A percentile compares a stretch with the other conserved stretches of the same genome.
Conservation (phyloP, 2,329 filamentous ascomycete genomes). For the Fusarium dlaminii region DNA sequence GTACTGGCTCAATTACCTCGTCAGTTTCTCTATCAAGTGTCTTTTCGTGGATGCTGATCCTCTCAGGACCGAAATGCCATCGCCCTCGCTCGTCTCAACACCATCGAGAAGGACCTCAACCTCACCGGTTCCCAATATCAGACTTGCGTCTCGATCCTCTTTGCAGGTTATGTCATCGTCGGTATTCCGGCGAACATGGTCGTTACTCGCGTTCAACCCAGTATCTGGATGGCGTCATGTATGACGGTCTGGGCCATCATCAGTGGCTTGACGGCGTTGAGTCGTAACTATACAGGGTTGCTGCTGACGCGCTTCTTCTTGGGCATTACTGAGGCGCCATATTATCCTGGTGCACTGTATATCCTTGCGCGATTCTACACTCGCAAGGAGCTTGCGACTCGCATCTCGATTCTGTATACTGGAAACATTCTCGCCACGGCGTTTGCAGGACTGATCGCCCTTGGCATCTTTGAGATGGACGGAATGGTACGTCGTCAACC, state of each 20-base stretch:
- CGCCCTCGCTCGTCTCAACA: constrained; percentile 51
- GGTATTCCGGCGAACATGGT: constrained; percentile 56
- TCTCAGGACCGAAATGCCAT: constrained; percentile 55
- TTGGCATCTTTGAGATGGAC: constrained; percentile 50
- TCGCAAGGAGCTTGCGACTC: constrained; percentile 55
- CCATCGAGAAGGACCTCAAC: constrained; percentile 42
- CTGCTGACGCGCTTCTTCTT: constrained; percentile 56
- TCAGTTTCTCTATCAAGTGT: rapidly evolving
- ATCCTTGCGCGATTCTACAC: constrained; percentile 66
- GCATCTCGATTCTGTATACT: constrained; percentile 56
- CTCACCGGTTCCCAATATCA: constrained; percentile 43
- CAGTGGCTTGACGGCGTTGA: constrained; percentile 56
- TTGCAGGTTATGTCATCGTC: constrained; percentile 56
- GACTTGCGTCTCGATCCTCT: constrained; percentile 43
- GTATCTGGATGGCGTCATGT: constrained; percentile 50
- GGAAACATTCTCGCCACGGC: constrained; percentile 49
- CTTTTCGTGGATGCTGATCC: not conserved
- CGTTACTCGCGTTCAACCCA: constrained; percentile 52
- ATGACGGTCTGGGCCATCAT: constrained; percentile 60
- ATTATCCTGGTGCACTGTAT: constrained; percentile 48
- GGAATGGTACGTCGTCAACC: constrained; percentile 11
- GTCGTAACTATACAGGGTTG: constrained; percentile 58
- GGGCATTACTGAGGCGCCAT: constrained; percentile 53
- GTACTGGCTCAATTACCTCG: constrained; percentile 55
- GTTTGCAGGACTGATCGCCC: constrained; percentile 55